These are phyloP conservation scores for Lasiosphaeriaceae sp. DNA, from an alignment of 495 filamentous ascomycete genomes.

Conservation along the genomic window DNA sequence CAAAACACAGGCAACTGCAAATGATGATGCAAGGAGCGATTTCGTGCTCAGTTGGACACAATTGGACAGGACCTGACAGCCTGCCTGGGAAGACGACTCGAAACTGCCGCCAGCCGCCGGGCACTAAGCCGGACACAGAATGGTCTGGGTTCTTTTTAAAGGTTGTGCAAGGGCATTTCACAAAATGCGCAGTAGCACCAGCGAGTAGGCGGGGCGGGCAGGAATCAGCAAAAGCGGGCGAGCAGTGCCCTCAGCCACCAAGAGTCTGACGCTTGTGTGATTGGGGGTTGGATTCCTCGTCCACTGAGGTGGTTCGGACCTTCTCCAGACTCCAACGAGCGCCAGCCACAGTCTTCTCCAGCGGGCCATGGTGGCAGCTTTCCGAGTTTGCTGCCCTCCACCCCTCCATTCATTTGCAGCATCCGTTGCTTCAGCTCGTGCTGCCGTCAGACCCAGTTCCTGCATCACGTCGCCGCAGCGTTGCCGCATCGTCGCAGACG, in stretches of 20 bases:
- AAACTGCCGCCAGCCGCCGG: constrained; percentile 23
- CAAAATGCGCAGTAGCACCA: background rate
- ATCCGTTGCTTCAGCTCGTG: background rate
- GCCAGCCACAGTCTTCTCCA: no score
- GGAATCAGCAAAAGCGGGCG: no score
- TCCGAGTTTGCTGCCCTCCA: no score
- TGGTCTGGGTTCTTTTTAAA: background rate
- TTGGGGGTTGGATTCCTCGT: no score
- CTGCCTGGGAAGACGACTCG: background rate
- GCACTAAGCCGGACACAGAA: constrained; percentile 5
- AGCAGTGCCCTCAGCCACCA: background rate
- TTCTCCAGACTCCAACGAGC: no score
- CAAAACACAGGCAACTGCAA: no score
- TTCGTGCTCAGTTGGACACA: background rate
- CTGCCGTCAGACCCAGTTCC: background rate
- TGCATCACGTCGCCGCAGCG: background rate
- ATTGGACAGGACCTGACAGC: background rate
- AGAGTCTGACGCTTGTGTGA: background rate
- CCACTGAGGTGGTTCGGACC: no score
- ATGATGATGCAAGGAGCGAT: no score
- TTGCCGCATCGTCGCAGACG: background rate
- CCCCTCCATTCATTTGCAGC: no score
- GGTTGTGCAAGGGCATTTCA: background rate
- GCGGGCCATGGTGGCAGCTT: no score
- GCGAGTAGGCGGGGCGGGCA: no score